These are phyloP conservation scores for Euphorbia pulcherrima DNA, from an alignment of 345 rosid species.

Conservation along the genomic window DNA sequence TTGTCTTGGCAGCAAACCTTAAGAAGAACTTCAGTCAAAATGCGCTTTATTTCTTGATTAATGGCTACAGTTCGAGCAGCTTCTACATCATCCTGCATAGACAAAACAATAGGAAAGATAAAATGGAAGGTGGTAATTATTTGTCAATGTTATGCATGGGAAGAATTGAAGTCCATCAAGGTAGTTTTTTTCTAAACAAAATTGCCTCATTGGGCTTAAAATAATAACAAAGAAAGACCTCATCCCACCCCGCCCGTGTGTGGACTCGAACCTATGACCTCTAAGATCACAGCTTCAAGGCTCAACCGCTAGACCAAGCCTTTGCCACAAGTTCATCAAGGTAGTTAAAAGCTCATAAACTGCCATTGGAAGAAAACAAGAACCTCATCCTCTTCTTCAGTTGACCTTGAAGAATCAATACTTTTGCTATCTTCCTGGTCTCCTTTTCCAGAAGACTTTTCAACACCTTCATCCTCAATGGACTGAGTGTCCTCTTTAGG, in stretches of 20 bases:
- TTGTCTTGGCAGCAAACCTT: slow-evolving; percentile 50
- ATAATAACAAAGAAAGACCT: slow-evolving; percentile 47
- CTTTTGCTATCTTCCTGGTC: slow-evolving; percentile 66
- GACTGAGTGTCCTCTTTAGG: slow-evolving; percentile 50
- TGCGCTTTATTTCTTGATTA: slow-evolving; percentile 87
- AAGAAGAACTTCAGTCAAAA: slow-evolving; percentile 88
- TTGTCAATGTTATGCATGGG: not conserved
- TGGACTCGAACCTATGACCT: no score
- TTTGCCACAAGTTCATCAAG: no score
- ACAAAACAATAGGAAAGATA: not conserved
- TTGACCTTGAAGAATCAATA: slow-evolving; percentile 62
- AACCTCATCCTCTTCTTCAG: slow-evolving; percentile 81
- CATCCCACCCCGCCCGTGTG: no score
- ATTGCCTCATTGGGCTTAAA: slow-evolving; percentile 13
- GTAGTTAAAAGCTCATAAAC: no score
- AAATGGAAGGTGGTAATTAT: not conserved
- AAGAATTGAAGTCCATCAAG: not conserved
- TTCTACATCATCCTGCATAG: slow-evolving; percentile 73
- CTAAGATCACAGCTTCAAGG: no score
- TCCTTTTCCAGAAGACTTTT: slow-evolving; percentile 43
- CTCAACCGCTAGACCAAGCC: no score
- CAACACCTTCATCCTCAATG: slow-evolving; percentile 54
- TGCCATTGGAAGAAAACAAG: no score
- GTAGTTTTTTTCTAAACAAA: no score
- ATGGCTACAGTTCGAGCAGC: slow-evolving; percentile 65